phyloP scores from a whole-genome alignment of 1,284 basidiomycete genomes.

The Cutaneotrichosporon dermatis region DNA sequence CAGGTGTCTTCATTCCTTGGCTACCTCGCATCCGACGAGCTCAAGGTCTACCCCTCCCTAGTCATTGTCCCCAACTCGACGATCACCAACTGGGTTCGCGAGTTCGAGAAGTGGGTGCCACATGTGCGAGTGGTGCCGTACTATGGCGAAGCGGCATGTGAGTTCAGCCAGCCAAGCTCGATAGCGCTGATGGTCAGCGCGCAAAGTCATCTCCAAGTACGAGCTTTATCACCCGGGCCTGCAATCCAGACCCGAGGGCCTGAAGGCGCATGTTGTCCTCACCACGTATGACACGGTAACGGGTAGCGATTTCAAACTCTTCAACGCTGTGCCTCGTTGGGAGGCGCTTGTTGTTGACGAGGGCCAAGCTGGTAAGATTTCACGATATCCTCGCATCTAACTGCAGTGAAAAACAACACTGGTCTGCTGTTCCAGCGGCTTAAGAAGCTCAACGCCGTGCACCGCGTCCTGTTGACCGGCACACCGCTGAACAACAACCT shows the following conservation, averaged over 20 bases:
- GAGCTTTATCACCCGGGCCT: conserved; percentile 65
- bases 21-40: conserved; percentile 58
- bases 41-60: conserved; percentile 65
- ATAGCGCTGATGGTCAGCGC: conserved; percentile 50
- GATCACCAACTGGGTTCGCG: conserved; percentile 55
- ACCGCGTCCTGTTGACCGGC: conserved; percentile 91
- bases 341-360: conserved; percentile 89
- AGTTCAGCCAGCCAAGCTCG: conserved; percentile 10
- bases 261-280: conserved; percentile 68
- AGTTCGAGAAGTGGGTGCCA: conserved; percentile 90
- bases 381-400: neutral
- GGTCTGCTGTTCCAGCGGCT: conserved; percentile 78
- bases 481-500: conserved; percentile 97
- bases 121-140: conserved; percentile 47
- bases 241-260: conserved; percentile 35
- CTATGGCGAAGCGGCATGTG: conserved; percentile 56
- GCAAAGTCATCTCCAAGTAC: conserved; percentile 73
- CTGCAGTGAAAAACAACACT: conserved; percentile 67
- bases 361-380: conserved; percentile 50
- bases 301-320: conserved; percentile 68
- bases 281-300: conserved; percentile 82
- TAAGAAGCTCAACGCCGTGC: conserved; percentile 69
- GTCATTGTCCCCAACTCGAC: conserved; percentile 86
- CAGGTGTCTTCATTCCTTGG: conserved; percentile 85
- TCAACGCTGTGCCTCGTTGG: conserved; percentile 80